Evolutionary conservation across 2,329 filamentous ascomycete species (phyloP).

Genomic region (Sarocladium brachiariae): DNA sequence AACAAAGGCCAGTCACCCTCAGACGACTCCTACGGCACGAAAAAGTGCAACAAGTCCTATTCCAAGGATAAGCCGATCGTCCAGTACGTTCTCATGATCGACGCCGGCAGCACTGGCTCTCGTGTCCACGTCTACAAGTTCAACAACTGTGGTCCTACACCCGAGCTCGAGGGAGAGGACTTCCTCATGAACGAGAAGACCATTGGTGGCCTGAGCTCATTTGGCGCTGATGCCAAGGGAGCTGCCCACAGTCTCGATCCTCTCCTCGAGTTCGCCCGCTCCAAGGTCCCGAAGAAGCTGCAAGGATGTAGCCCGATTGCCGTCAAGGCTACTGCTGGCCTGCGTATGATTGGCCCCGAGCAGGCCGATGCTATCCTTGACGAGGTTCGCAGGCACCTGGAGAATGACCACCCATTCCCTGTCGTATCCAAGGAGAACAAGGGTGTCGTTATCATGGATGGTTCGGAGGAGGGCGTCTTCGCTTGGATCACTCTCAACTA

Average conservation of each 20-base stretch:
- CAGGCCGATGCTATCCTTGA: conserved; percentile 78
- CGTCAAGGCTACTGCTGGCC: conserved; percentile 95
- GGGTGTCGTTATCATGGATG: conserved; percentile 95
- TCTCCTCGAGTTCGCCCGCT: conserved; percentile 79
- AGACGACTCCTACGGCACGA: conserved; percentile 58
- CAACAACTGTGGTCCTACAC: conserved; percentile 96
- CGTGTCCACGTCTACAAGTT: conserved; percentile 98
- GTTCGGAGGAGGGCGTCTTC: conserved; percentile 93
- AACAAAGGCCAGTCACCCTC: conserved; percentile 44
- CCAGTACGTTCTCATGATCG: conserved; percentile 98
- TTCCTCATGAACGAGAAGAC: conserved; percentile 92
- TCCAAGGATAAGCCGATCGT: conserved; percentile 87
- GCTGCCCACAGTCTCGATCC: conserved; percentile 86
- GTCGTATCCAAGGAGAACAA: conserved; percentile 79
- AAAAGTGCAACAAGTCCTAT: conserved; percentile 74
- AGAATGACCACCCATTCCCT: conserved; percentile 89
- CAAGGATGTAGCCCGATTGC: conserved; percentile 90
- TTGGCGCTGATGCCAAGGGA: conserved; percentile 74
- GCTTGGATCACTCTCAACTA: conserved; percentile 99
- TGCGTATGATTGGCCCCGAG: conserved; percentile 77
- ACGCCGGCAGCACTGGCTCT: conserved; percentile 94
- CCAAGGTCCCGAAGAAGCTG: conserved; percentile 77
- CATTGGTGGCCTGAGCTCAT: conserved; percentile 74
- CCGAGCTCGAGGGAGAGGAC: conserved; percentile 84
- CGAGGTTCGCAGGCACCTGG: conserved; percentile 75